Percentiles rank a stretch among this genome's conserved stretches.
Conservation (phyloP, 2,329 filamentous ascomycete genomes). For the Aspergillus sp. region DNA sequence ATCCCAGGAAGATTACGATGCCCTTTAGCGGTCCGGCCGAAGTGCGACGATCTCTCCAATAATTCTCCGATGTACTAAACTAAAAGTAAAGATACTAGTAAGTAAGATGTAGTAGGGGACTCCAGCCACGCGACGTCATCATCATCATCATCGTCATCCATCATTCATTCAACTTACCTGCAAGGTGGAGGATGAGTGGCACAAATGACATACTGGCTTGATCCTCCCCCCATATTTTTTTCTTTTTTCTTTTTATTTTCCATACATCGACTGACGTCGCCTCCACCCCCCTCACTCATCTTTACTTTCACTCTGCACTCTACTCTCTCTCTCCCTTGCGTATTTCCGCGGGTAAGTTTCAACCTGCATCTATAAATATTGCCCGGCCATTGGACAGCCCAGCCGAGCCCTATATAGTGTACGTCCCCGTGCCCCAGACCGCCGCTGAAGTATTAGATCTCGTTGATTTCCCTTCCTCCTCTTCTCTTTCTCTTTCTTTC, state of each 20-base stretch:
- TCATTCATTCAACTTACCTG: neutral
- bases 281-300: neutral
- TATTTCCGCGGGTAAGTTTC: neutral
- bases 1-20: neutral
- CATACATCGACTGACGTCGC: neutral
- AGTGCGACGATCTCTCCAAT: neutral
- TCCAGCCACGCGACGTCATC: neutral
- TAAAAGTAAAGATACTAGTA: too few species aligned
- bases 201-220: neutral
- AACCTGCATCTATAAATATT: neutral
- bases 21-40: neutral
- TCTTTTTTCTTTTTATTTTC: too few species aligned
- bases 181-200: neutral
- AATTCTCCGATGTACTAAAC: neutral
- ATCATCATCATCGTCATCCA: neutral
- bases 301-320: too few species aligned
- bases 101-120: too few species aligned
- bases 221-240: neutral
- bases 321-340: neutral
- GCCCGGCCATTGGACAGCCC: neutral
- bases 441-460: neutral
- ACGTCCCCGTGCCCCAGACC: slow-evolving; percentile 11
- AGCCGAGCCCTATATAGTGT: slow-evolving; percentile 7
- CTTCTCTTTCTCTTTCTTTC: slow-evolving; percentile 20
- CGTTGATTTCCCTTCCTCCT: slow-evolving; percentile 9